Conservation (phyloP, 2,329 filamentous ascomycete species). For the Cordyceps cicadae region DNA sequence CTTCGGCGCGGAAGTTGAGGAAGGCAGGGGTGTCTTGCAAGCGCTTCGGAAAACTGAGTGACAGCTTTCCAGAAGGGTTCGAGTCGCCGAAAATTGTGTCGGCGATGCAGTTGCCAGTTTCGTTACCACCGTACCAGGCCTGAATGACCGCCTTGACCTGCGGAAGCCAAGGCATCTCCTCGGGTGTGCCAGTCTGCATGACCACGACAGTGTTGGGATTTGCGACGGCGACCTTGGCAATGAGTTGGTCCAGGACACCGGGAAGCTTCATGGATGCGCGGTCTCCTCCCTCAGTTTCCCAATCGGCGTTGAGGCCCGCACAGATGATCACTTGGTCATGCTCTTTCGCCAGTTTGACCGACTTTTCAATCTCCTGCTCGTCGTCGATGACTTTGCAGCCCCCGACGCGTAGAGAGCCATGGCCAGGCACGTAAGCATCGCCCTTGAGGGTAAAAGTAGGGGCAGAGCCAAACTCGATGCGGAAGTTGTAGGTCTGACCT, state of each 20-base stretch:
- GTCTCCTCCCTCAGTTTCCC: constrained; percentile 74
- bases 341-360: constrained; percentile 57
- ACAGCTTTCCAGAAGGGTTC: constrained; percentile 68
- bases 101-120: constrained; percentile 72
- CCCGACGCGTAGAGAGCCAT: constrained; percentile 55
- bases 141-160: constrained; percentile 55
- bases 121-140: constrained; percentile 83
- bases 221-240: constrained; percentile 53
- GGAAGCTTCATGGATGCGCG: constrained; percentile 73
- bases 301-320: constrained; percentile 70
- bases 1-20: constrained; percentile 65
- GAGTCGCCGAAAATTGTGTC: constrained; percentile 67
- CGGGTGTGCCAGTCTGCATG: constrained; percentile 69
- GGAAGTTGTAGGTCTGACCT: constrained; percentile 49
- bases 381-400: constrained; percentile 50
- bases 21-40: constrained; percentile 67
- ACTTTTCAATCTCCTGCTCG: constrained; percentile 53
- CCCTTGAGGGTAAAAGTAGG: constrained; percentile 47
- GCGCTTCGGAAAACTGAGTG: constrained; percentile 61
- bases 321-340: constrained; percentile 73
- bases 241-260: constrained; percentile 61
- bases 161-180: constrained; percentile 61
- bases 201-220: constrained; percentile 66
- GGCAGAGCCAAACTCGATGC: constrained; percentile 52
- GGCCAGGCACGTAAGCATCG: constrained; percentile 44